Conservation (phyloP, 2,329 filamentous ascomycete genomes). For the Sclerotinia spermophila region DNA sequence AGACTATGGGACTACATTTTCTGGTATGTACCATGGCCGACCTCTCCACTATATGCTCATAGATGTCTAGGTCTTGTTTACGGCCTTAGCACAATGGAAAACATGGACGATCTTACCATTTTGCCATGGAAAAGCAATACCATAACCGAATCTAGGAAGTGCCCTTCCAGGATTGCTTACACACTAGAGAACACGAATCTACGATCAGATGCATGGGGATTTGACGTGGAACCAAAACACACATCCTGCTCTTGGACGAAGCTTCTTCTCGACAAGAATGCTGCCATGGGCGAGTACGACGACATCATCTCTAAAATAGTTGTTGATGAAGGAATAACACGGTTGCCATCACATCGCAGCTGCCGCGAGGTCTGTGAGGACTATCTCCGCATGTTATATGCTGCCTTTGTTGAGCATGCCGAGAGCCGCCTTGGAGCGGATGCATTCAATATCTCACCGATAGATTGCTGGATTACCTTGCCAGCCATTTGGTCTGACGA, state of each 20-base stretch:
- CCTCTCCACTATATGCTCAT: background rate
- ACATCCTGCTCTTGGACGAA: constrained; percentile 32
- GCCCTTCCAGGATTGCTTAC: constrained; percentile 28
- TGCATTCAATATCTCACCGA: constrained; percentile 20
- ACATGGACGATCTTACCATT: constrained; percentile 20
- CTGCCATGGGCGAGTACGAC: constrained; percentile 19
- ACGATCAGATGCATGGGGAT: constrained; percentile 22
- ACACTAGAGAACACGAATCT: constrained; percentile 18
- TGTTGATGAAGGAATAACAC: constrained; percentile 22
- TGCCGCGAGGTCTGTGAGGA: constrained; percentile 27
- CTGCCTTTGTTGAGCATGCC: constrained; percentile 12
- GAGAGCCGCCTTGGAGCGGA: background rate
- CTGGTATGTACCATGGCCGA: constrained; percentile 18
- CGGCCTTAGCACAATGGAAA: constrained; percentile 19
- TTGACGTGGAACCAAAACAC: constrained; percentile 22
- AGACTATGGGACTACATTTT: constrained; percentile 32
- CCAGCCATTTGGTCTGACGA: constrained; percentile 31
- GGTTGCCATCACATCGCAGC: constrained; percentile 20
- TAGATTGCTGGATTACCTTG: constrained; percentile 31
- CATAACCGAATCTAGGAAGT: constrained; percentile 1
- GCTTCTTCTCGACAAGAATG: constrained; percentile 30
- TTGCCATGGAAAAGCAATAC: constrained; percentile 7
- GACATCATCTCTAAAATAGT: constrained; percentile 19
- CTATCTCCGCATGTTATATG: constrained; percentile 25
- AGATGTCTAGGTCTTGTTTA: constrained; percentile 18